Conservation (phyloP, 495 filamentous ascomycete genomes). For the Penicillium coprophilum region DNA sequence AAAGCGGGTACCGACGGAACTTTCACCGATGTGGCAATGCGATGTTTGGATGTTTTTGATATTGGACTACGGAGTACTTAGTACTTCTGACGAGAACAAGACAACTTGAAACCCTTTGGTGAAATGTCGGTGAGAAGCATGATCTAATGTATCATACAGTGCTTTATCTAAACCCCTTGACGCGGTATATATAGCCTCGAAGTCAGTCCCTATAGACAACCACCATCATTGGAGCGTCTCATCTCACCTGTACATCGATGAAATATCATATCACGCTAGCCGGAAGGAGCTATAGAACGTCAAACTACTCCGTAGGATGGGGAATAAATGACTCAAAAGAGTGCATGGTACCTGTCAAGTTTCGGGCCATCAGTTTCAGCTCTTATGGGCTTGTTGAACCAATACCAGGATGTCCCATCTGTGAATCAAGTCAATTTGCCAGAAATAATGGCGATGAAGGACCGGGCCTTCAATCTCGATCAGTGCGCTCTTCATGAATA, state of each 20-base stretch:
- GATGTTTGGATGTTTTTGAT: background rate
- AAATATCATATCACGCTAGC: background rate
- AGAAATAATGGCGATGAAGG: too few species aligned
- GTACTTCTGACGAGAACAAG: background rate
- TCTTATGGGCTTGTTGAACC: too few species aligned
- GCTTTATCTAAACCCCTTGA: background rate
- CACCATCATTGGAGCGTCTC: background rate
- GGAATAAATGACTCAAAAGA: background rate
- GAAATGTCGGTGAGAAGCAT: background rate
- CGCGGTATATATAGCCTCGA: background rate
- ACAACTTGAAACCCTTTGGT: background rate
- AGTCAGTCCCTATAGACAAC: background rate
- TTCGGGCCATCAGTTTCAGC: too few species aligned
- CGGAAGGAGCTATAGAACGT: background rate
- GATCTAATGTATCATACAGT: background rate
- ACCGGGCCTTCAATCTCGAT: too few species aligned
- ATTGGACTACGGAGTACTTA: background rate
- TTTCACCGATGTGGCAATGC: slow-evolving; percentile 18
- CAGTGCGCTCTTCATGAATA: too few species aligned
- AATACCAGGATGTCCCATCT: too few species aligned
- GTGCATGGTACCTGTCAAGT: background rate
- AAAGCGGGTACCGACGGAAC: slow-evolving; percentile 35
- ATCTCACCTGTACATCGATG: background rate
- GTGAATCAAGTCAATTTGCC: too few species aligned
- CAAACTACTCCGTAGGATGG: background rate